Percentiles rank a stretch among this genome's conserved stretches.
phyloP scores from a whole-genome alignment of 2,329 filamentous ascomycete species.

The Scedosporium minutisporum region DNA sequence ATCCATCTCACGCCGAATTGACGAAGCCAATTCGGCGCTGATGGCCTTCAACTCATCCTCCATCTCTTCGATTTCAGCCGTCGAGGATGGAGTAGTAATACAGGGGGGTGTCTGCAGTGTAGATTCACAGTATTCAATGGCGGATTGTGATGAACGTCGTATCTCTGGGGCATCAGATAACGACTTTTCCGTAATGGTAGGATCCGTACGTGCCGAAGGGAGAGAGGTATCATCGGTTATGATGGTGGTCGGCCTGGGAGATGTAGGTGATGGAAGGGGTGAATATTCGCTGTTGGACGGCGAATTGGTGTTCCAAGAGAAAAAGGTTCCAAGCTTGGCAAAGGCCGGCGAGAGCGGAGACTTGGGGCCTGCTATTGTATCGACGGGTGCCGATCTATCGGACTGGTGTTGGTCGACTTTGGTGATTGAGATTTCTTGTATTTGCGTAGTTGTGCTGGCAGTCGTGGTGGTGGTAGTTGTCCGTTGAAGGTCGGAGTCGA shows the following conservation, averaged over 20 bases:
- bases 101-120: slow-evolving; percentile 40
- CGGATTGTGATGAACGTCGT: slow-evolving; percentile 22
- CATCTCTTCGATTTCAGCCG: slow-evolving; percentile 66
- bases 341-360: slow-evolving; percentile 42
- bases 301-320: slow-evolving; percentile 40
- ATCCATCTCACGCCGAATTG: slow-evolving; percentile 92
- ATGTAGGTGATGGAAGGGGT: slow-evolving; percentile 43
- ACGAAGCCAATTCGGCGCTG: slow-evolving; percentile 82
- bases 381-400: neutral
- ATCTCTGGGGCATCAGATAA: slow-evolving; percentile 22
- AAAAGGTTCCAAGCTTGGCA: slow-evolving; percentile 40
- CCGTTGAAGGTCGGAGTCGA: neutral
- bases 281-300: slow-evolving; percentile 41
- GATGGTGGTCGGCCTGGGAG: slow-evolving; percentile 28
- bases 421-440: neutral
- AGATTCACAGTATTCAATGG: slow-evolving; percentile 40
- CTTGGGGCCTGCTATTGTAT: neutral
- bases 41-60: slow-evolving; percentile 92
- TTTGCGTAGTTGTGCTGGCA: neutral
- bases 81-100: slow-evolving; percentile 28
- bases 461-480: neutral
- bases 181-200: slow-evolving; percentile 13
- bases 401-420: neutral
- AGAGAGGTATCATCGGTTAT: slow-evolving; percentile 17
- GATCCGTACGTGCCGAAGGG: neutral